Evolutionary conservation across 179 eudicot genomes (phyloP), one percentile per base, ranked within the genome.

Genomic region (Beta macrorhiza): DNA sequence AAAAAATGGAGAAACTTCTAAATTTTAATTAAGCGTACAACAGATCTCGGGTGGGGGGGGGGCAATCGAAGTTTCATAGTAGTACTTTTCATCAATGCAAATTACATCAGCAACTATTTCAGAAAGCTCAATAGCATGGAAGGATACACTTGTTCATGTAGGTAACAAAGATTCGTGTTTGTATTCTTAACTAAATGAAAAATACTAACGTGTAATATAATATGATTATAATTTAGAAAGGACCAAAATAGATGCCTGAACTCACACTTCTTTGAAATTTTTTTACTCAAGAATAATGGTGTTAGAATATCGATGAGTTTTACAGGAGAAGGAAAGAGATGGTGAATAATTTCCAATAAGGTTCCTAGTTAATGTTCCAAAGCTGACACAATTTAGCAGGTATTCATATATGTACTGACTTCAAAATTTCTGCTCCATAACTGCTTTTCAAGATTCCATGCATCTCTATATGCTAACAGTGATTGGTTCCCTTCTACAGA

Each of bases 341-440:
- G 5, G 7, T 65, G 9, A 49, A 5, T n/a, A 62, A n/a, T 2
- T 25, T 25, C 11, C 0, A 32, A 64, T 2, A 22, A 64, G 25
- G 11, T 59, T 62, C 67, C n/a, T 62, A 67, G 70, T 67, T 67
- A 67, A 3, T 25, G 70, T 67, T 67, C 47, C 45, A 67, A 67
- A 29, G 7, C 45, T 37, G 37, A 37, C 15, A 67, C 71, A 32
- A 3, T 42, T 67, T 19, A 62, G 51, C 51, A 49, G 58, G 32
- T n/a, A 49, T 9, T 9, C 5, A 9, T 25, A 72, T n/a, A 49
- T 49, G 15, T 72, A 10, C 32, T 47, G 20, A 42, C 13, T 64
- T 65, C 67, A 25, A 67, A 47, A 51, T 15, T 44, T 19, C 19
- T 45, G 19, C 32, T 62, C 63, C 1, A 71, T 17, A 7, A n/a